phyloP scores from a whole-genome alignment of 441 rosid species.

The Gossypium laxum region DNA sequence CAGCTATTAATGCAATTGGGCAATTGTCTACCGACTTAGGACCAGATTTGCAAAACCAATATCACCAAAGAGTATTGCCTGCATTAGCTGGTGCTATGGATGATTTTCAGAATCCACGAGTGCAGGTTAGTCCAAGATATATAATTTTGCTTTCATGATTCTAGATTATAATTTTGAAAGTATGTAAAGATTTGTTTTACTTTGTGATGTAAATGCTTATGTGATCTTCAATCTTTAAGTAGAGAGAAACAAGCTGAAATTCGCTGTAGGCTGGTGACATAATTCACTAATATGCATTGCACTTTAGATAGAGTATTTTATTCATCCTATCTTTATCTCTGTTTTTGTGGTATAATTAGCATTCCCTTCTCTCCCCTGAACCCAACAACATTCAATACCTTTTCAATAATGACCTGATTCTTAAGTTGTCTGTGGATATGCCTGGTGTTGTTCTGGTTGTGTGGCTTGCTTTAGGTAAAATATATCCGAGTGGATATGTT shows the following conservation, averaged over 20 bases:
- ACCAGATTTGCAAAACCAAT: constrained; percentile 87
- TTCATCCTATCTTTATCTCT: background rate
- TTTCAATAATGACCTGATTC: background rate
- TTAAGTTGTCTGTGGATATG: background rate
- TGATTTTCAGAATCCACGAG: constrained; percentile 83
- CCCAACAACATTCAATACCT: background rate
- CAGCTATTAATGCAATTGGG: constrained; percentile 83
- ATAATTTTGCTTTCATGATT: background rate
- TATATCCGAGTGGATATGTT: background rate
- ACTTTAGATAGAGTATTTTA: background rate
- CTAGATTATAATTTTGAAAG: constrained; percentile 2
- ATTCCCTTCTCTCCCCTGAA: background rate
- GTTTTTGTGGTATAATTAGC: background rate
- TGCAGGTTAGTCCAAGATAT: constrained; percentile 44
- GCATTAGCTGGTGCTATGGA: constrained; percentile 82
- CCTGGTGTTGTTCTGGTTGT: background rate
- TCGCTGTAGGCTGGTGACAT: background rate
- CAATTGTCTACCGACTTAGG: constrained; percentile 89
- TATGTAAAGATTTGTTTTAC: constrained; percentile 4
- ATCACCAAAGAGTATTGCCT: constrained; percentile 68
- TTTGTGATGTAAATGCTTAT: background rate
- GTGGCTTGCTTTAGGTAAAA: background rate
- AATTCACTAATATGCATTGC: background rate
- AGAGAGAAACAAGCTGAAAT: background rate
- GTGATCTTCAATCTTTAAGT: background rate